Evolutionary conservation across 1,284 basidiomycete species (phyloP).

Genomic region (Fomitiporia mediterranea): DNA sequence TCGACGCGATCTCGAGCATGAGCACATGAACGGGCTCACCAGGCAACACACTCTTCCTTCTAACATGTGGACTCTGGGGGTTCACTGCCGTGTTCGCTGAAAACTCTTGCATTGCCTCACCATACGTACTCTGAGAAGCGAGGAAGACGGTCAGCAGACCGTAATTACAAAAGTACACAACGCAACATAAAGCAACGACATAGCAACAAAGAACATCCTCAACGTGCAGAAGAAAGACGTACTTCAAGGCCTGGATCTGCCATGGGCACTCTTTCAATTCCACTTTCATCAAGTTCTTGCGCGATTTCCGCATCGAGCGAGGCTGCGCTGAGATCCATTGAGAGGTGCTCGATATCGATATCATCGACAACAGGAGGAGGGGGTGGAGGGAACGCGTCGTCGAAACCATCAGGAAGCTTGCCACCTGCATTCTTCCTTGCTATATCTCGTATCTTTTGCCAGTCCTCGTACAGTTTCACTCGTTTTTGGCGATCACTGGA

Average conservation of each 20-base stretch:
- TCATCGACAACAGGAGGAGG: conserved; percentile 79
- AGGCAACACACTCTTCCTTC: conserved; percentile 82
- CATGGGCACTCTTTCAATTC: conserved; percentile 83
- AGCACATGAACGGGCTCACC: conserved; percentile 43
- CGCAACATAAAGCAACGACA: conserved; percentile 2
- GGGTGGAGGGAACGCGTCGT: conserved; percentile 58
- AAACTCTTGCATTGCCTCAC: conserved; percentile 23
- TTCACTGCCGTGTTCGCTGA: conserved; percentile 20
- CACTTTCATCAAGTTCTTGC: conserved; percentile 74
- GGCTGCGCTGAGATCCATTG: conserved; percentile 82
- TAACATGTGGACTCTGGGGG: conserved; percentile 63
- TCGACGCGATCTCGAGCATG: neutral
- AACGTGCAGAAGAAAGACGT: conserved; percentile 35
- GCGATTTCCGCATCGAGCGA: conserved; percentile 74
- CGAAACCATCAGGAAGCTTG: conserved; percentile 61
- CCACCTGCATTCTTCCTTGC: conserved; percentile 69
- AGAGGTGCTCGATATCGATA: conserved; percentile 77
- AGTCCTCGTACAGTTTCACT: conserved; percentile 75
- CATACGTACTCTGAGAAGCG: conserved; percentile 18
- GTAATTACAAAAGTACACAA: too few species aligned
- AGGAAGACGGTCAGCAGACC: neutral
- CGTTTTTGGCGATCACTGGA: conserved; percentile 80
- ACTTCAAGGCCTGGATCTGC: conserved; percentile 86
- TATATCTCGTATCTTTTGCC: conserved; percentile 74
- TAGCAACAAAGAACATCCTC: neutral